phyloP scores from a whole-genome alignment of 1,139 yeast genomes.

The Candida sanyaensis region DNA sequence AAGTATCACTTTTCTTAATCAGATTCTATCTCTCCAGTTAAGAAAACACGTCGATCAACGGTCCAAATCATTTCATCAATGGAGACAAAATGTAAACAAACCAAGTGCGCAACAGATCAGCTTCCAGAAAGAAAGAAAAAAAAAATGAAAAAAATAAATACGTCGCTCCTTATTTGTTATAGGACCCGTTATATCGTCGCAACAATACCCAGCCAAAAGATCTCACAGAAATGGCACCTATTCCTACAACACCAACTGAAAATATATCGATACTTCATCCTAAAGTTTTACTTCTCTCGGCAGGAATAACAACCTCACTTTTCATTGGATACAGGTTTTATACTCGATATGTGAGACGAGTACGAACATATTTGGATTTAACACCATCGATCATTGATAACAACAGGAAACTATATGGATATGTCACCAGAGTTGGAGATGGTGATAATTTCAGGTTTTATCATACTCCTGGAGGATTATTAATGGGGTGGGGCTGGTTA shows the following conservation, averaged over 20 bases:
- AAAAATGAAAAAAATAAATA: not conserved
- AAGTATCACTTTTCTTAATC: too few relatives aligned
- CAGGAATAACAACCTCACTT: constrained; percentile 35
- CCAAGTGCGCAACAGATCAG: not conserved
- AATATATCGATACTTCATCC: constrained; percentile 37
- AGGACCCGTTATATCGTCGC: not conserved
- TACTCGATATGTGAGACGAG: constrained; percentile 34
- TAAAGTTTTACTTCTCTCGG: constrained; percentile 40
- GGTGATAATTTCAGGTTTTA: constrained; percentile 93
- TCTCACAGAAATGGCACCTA: constrained; percentile 8
- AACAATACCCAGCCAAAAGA: not conserved
- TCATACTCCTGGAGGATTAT: constrained; percentile 90
- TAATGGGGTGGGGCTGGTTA: constrained; percentile 95
- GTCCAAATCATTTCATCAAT: not conserved
- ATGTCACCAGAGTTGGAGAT: constrained; percentile 91
- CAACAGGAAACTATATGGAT: constrained; percentile 58
- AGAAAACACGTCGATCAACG: too few relatives aligned
- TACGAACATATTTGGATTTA: constrained; percentile 39
- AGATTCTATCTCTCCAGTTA: too few relatives aligned
- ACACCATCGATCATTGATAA: constrained; percentile 40
- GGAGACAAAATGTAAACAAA: not conserved
- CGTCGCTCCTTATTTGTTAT: not conserved
- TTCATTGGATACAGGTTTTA: constrained; percentile 36
- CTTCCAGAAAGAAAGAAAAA: not conserved
- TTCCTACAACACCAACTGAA: constrained; percentile 6